Conservation (phyloP, 345 rosid genomes). For the Murraya koenigii region DNA sequence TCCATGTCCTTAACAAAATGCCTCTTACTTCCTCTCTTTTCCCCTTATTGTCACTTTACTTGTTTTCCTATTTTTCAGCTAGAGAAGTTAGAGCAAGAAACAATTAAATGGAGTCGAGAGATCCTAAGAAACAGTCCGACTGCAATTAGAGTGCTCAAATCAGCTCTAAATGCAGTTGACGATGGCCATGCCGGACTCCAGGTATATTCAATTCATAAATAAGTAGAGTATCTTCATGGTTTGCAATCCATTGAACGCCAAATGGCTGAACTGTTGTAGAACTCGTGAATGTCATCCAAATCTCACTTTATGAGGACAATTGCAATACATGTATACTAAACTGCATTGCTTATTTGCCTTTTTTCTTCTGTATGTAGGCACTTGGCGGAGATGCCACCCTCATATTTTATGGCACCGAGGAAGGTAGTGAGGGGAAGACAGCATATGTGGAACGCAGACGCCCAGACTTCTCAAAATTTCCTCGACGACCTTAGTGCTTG, state of each 20-base stretch:
- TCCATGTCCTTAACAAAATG: not conserved
- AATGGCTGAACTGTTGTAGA: not conserved
- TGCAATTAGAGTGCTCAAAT: slow-evolving; percentile 83
- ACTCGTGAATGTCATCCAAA: not conserved
- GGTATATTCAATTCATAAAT: slow-evolving; percentile 33
- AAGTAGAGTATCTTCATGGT: not conserved
- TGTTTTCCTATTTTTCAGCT: slow-evolving; percentile 38
- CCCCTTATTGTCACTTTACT: not conserved
- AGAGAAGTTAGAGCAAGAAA: slow-evolving; percentile 76
- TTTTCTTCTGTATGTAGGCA: slow-evolving; percentile 34
- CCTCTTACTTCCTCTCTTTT: not conserved
- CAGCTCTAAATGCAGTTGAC: slow-evolving; percentile 90
- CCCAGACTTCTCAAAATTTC: slow-evolving; percentile 81
- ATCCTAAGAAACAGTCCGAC: slow-evolving; percentile 88
- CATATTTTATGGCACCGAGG: slow-evolving; percentile 81
- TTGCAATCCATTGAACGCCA: not conserved
- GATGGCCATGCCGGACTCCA: slow-evolving; percentile 95
- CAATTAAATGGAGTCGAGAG: slow-evolving; percentile 90
- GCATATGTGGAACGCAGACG: slow-evolving; percentile 70
- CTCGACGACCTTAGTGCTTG: slow-evolving; percentile 49
- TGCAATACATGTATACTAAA: no score
- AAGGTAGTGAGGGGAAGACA: slow-evolving; percentile 77
- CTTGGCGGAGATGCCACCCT: slow-evolving; percentile 89
- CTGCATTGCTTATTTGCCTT: not conserved
- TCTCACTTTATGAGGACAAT: not conserved